Base-by-base conservation (phyloP, 2,329 filamentous ascomycete species). In the Claviceps paspali region DNA sequence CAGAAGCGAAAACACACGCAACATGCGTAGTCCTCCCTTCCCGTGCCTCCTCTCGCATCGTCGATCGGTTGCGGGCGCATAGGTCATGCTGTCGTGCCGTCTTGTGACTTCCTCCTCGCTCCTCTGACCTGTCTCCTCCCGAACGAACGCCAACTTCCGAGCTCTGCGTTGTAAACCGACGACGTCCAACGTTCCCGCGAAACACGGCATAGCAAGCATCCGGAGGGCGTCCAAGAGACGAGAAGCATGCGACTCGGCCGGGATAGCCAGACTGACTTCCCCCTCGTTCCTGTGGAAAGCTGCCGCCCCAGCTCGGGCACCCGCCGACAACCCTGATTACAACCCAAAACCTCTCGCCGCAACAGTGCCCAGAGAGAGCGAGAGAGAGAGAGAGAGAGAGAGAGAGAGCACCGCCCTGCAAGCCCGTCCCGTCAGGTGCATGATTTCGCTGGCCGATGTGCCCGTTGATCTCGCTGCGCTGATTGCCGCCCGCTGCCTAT, bases 401-500 rank as follows among this genome's bases (percentile, higher is more conserved):
- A n/a, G n/a, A n/a, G 29, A 12, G 6, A 4, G 21, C 27, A 12
- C 4, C 5, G 21, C 27, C 6, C 10, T 30, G 21, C 15, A 17
- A 22, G 18, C 7, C 10, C 6, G 24, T 19, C 14, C n/a, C 8
- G 7, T 26, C 27, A 18, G 14, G 15, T 18, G 12, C n/a, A n/a
- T 17, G 2, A 14, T 2, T 11, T 7, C 10, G 12, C 14, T 29
- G 24, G 12, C 12, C 26, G 21, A 24, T 12, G 7, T 19, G 12
- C 3, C 9, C 6, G 10, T 19, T 22, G 10, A 18, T 29, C 15
- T 15, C 10, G n/a, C 24, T 18, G 19, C 24, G 44, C 45, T 46
- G 39, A 47, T 28, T 36, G 31, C 30, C 27, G 27, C 23, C 32
- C 34, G 31, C 30, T 29, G 27, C 23, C 32, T 8, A 11, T 10